Evolutionary conservation across 352 stramenopile genomes (phyloP).

Genomic region (Pythium chondricola): DNA sequence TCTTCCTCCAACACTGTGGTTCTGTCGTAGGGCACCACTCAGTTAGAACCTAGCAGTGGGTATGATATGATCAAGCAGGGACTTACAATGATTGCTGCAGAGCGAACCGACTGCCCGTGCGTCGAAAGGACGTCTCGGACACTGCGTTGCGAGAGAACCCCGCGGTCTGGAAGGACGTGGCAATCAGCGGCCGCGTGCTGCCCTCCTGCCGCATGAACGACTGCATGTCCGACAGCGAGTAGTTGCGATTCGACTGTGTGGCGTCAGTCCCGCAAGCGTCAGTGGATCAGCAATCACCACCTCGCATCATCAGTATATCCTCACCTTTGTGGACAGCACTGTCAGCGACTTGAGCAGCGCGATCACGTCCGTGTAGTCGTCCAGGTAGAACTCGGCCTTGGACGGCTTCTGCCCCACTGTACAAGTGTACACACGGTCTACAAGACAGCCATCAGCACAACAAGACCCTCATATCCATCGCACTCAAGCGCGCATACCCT

Average conservation of each 20-base stretch:
- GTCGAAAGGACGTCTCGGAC: constrained; percentile 47
- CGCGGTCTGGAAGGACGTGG: constrained; percentile 30
- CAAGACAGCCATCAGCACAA: neutral
- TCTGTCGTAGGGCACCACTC: constrained; percentile 19
- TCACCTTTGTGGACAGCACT: constrained; percentile 70
- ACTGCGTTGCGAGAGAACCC: constrained; percentile 33
- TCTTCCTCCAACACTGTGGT: constrained; percentile 70
- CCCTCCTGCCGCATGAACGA: constrained; percentile 42
- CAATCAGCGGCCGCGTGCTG: constrained; percentile 42
- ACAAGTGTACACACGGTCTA: constrained; percentile 91
- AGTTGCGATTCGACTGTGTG: constrained; percentile 68
- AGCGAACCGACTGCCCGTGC: constrained; percentile 41
- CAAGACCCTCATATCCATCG: no score
- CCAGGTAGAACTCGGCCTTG: constrained; percentile 94
- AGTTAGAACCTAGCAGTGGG: no score
- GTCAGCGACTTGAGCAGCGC: constrained; percentile 84
- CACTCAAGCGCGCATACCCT: constrained; percentile 24
- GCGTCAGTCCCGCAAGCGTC: neutral
- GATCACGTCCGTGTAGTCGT: constrained; percentile 94
- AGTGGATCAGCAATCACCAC: neutral
- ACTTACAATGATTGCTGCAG: constrained; percentile 52
- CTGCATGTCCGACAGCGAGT: constrained; percentile 82
- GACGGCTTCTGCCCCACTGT: constrained; percentile 98
- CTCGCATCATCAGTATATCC: neutral
- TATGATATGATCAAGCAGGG: no score